phyloP scores from a whole-genome alignment of 2,329 filamentous ascomycete genomes.

The Ascochyta clinopodiicola region DNA sequence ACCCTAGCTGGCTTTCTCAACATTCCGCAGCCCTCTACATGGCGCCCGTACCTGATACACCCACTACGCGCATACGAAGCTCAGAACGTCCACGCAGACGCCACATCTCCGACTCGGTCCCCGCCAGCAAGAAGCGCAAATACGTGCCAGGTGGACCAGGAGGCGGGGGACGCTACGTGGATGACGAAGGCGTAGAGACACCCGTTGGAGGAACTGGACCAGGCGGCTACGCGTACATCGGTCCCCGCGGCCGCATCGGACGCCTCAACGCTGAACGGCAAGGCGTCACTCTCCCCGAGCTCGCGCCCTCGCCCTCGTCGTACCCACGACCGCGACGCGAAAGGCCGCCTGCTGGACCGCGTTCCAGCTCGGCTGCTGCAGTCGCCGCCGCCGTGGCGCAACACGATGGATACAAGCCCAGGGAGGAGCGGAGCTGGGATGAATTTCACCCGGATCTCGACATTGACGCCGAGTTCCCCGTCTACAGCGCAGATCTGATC shows the following conservation, averaged over 20 bases:
- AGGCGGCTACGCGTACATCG: conserved; percentile 58
- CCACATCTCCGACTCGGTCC: conserved; percentile 49
- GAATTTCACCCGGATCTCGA: conserved; percentile 97
- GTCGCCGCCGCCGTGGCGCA: conserved; percentile 87
- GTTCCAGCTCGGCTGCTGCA: conserved; percentile 85
- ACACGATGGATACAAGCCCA: conserved; percentile 94
- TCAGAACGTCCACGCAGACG: conserved; percentile 43
- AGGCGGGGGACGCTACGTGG: conserved; percentile 83
- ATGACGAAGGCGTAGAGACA: conserved; percentile 70
- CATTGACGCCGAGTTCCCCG: conserved; percentile 78
- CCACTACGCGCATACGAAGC: conserved; percentile 45
- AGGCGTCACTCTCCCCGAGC: conserved; percentile 51
- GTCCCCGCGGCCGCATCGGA: conserved; percentile 61
- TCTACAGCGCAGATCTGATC: conserved; percentile 83
- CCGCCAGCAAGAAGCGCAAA: conserved; percentile 55
- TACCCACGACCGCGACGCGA: conserved; percentile 47
- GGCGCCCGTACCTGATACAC: conserved; percentile 46
- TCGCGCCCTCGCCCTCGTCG: conserved; percentile 59
- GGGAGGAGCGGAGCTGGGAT: conserved; percentile 96
- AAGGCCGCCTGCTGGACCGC: conserved; percentile 61
- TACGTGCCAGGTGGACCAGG: conserved; percentile 89
- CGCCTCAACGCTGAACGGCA: conserved; percentile 56
- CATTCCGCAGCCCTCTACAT: conserved; percentile 40
- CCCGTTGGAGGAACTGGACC: conserved; percentile 59
- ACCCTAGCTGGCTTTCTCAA: conserved; percentile 34